A percentile compares a stretch with the other conserved stretches of the same genome.
phyloP scores from a whole-genome alignment of 805 yeast genomes.

The Wickerhamomyces pijperi region DNA sequence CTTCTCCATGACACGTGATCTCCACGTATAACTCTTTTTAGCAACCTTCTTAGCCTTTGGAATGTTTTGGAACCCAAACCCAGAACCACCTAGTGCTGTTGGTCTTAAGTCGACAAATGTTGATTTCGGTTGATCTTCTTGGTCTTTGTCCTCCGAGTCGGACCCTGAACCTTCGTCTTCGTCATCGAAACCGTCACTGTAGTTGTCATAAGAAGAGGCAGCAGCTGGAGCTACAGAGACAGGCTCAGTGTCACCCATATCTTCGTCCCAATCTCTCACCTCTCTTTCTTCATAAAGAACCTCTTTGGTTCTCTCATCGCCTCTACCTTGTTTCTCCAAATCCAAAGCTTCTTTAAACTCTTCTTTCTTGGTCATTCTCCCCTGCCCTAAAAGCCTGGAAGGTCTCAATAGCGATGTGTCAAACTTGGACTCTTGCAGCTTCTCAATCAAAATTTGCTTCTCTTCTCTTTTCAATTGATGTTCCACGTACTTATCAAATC shows the following conservation, averaged over 20 bases:
- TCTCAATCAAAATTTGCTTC: conserved; percentile 63
- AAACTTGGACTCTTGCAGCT: conserved; percentile 48
- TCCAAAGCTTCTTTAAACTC: conserved; percentile 65
- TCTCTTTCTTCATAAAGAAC: conserved; percentile 62
- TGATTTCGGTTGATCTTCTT: conserved; percentile 18
- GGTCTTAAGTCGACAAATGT: conserved; percentile 68
- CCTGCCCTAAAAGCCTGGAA: conserved; percentile 70
- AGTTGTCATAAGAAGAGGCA: conserved; percentile 4
- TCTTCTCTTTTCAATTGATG: conserved; percentile 86
- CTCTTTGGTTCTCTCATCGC: conserved; percentile 46
- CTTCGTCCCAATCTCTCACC: conserved; percentile 49
- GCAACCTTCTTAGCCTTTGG: conserved; percentile 32
- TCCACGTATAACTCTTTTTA: conserved; percentile 68
- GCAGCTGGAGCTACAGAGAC: too few species aligned
- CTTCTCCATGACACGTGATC: conserved; percentile 36
- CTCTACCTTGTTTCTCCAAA: conserved; percentile 63
- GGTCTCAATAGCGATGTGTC: conserved; percentile 64
- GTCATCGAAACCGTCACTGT: conserved; percentile 13
- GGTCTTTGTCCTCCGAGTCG: conserved; percentile 8
- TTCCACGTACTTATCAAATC: conserved; percentile 86
- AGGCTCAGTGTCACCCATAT: conserved; percentile 24
- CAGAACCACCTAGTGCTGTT: conserved; percentile 45
- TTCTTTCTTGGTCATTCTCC: conserved; percentile 55
- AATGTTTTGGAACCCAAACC: conserved; percentile 56
- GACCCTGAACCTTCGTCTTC: conserved; percentile 15